phyloP scores from a whole-genome alignment of 106 monocot species.

The Posidonia australis region DNA sequence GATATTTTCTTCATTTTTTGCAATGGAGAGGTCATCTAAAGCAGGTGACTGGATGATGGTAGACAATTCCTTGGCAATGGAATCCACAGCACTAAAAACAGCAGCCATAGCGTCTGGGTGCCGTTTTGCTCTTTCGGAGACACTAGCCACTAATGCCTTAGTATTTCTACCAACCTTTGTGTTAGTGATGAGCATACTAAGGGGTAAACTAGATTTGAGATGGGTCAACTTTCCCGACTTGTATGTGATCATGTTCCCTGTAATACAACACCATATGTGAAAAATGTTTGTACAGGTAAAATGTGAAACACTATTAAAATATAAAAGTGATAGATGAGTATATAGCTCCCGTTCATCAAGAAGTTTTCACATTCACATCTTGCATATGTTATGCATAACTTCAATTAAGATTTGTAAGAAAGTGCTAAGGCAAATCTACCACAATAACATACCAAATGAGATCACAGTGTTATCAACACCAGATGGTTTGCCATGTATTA shows the following conservation, averaged over 20 bases:
- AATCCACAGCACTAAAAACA: constrained; percentile 70
- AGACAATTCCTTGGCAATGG: constrained; percentile 67
- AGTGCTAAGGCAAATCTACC: neutral
- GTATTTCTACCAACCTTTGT: constrained; percentile 89
- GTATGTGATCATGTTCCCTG: constrained; percentile 77
- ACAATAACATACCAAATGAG: constrained; percentile 55
- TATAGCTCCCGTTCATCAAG: neutral
- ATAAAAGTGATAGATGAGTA: neutral
- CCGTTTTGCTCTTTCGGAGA: constrained; percentile 53
- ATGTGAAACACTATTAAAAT: too few relatives aligned
- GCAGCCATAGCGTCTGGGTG: constrained; percentile 78
- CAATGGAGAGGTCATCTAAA: constrained; percentile 43
- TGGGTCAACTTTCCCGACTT: constrained; percentile 48
- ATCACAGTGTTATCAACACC: constrained; percentile 92
- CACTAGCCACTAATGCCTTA: constrained; percentile 71
- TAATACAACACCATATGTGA: neutral
- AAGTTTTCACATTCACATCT: neutral
- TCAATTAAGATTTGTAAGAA: neutral
- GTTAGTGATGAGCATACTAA: constrained; percentile 93
- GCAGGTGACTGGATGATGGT: constrained; percentile 40
- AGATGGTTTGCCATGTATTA: constrained; percentile 92
- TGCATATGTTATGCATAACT: neutral
- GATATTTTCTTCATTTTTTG: constrained; percentile 59
- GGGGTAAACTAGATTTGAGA: constrained; percentile 37
- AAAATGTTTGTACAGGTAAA: neutral